Evolutionary conservation across 805 yeast species (phyloP), one percentile per base, ranked within the genome.

Genomic region (Wickerhamomyces kurtzmanii): DNA sequence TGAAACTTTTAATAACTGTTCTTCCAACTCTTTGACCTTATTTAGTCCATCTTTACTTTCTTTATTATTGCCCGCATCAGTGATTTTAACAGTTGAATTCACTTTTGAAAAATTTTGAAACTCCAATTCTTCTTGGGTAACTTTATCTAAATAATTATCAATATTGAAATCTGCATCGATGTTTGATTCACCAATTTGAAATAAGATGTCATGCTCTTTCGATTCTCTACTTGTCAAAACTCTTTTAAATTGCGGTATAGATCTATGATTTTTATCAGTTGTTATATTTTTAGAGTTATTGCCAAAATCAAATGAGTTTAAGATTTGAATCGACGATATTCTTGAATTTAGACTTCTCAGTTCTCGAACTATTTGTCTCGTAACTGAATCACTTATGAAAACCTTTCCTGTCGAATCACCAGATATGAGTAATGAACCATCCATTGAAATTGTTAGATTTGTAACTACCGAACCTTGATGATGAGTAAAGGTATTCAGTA

Each of bases 341-440:
- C 28, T 31, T 15, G 20, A 15, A 18, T 32, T 33, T 12, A 38
- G 10, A 21, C 44, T 52, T 31, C 59, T 67, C 36, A 75, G 57
- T n/a, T 70, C 65, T 44, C 71, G 75, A 16, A 71, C 57, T 12
- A 75, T 71, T 51, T 81, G 91, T 43, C 70, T 75, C 1, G 89
- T 74, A 11, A 63, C 68, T 5, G 76, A 60, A 50, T 89, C 96
- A 40, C 77, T 67, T 1, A 76, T 62, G 22, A 68, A 67, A 3
- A 83, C 71, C 17, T 68, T 62, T 2, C 96, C 96, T n/a, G 27
- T 20, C 0, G 65, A 50, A 46, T 83, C 93, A 20, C 96, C 96
- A 5, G 85, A 70, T 3, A 80, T 57, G 5, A 87, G 43, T 20
- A 59, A 50, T 12, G 87, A 71, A 5, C 89, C 94, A 47, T 87